Base-by-base conservation (phyloP, 306 rosid genomes). In the Vigna unguiculata region DNA sequence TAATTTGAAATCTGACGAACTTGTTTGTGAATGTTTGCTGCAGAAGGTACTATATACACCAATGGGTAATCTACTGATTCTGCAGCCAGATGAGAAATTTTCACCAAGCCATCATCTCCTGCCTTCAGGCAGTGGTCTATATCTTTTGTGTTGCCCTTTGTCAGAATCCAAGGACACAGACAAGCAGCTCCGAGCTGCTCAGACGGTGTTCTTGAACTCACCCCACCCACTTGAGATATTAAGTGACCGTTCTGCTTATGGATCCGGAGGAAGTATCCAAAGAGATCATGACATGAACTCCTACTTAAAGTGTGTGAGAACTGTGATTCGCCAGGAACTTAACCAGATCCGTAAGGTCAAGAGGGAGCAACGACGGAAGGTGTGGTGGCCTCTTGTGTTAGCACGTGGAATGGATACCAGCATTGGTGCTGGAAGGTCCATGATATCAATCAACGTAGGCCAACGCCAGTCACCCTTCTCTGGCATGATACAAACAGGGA, bases 211-310 rank as follows among this genome's bases (percentile, higher is more conserved):
- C 86, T 63, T 95, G 58, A 95, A 91, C 91, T 82, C 99, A 3
- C 99, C 99, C 2, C 99, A 95, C 81, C 99, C 99, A 22, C 97
- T 95, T 0, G 99, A 95, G 83, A 91, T 86, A 69, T 69, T 95
- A 53, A 88, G 97, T 22, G 93, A 95, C 43, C 85, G 97, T 16
- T 87, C 96, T 11, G 91, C 99, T 1, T 95, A 95, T 72, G 99
- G 99, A 21, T 87, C 96, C 0, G 93, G 86, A 10, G 99, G 99
- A 81, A 69, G 83, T 19, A 86, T 95, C 49, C 97, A 88, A 22
- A 84, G 99, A 87, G 97, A 95, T 64, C 99, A 95, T 69, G 99
- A 95, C 83, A 82, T 95, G 97, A 89, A 20, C 53, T 95, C 97
- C 22, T 95, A 95, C 85, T 72, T 87, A 9, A 92, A 57, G 71